Base-by-base conservation (phyloP, 2,329 filamentous ascomycete genomes). In the Penicillium hesseltinei region DNA sequence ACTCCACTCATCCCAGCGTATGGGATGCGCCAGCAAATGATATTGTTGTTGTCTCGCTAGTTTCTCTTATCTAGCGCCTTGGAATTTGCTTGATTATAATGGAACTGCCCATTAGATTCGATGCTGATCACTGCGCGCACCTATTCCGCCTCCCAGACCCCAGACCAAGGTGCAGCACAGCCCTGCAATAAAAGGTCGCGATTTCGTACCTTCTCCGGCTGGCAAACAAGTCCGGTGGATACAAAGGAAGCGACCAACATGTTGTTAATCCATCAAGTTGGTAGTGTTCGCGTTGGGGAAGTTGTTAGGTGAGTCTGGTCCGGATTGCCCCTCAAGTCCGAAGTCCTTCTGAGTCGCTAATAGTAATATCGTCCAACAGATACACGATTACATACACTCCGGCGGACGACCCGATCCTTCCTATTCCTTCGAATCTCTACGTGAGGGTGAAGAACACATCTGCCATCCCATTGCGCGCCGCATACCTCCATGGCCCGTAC, bases 401-500 rank as follows among this genome's bases (percentile, higher is more conserved):
- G 4, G 88, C 88, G 39, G 83, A 87, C 69, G 94, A 97, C 75
- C 91, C 91, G 65, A 95, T 97, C 71, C 83, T 96, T 3, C 94
- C 94, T 4, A 88, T 91, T 5, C 93, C 93, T 29, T 80, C 88
- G 63, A 82, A 86, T 66, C 85, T 99, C 38, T 85, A 91, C 75
- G 84, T 99, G 45, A 91, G 90, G 66, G 87, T 99, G 73, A 93
- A 90, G 73, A 99, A 99, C 75, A 92, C 90, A 10, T 94, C 90
- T 39, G 89, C 91, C 56, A 90, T 96, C 62, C 90, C 94, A 17
- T 81, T 97, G 39, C 90, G 94, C 69, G 94, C 94, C 53, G 94
- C 94, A 56, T 99, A 97, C 73, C 88, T 99, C 53, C 94, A 97
- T 76, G 94, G 94, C 0, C 94, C 94, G 1, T 99, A 99, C 72